Evolutionary conservation across 495 filamentous ascomycete species (phyloP).

Genomic region (Pyronema omphalodes): DNA sequence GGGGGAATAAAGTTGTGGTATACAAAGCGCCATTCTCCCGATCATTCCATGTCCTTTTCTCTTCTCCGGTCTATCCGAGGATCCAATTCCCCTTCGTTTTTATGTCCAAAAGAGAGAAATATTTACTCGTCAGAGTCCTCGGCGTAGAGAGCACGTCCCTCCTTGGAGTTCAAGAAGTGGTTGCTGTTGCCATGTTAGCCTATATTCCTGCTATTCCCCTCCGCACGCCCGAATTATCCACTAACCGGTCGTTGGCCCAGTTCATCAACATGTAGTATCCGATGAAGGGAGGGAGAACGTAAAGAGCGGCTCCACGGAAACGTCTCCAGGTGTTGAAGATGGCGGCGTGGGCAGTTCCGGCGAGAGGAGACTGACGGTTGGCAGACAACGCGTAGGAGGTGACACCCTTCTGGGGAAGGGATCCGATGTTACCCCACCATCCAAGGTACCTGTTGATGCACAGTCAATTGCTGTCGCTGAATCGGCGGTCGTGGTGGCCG

Average conservation of each 20-base stretch:
- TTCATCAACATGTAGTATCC: conserved; percentile 58
- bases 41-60: neutral
- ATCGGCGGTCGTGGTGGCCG: neutral
- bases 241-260: conserved; percentile 70
- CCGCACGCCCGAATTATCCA: neutral
- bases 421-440: conserved; percentile 61
- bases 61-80: neutral
- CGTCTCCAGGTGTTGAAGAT: conserved; percentile 34
- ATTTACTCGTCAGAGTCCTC: conserved; percentile 29
- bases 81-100: neutral
- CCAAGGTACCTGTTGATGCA: conserved; percentile 51
- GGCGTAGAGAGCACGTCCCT: conserved; percentile 45
- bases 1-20: neutral
- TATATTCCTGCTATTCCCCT: neutral
- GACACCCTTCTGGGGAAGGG: conserved; percentile 43
- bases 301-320: conserved; percentile 52
- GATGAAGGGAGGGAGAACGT: conserved; percentile 60
- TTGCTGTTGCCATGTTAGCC: conserved; percentile 38
- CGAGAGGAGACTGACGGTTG: conserved; percentile 48
- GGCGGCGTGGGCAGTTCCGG: conserved; percentile 41
- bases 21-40: neutral
- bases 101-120: neutral
- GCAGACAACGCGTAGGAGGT: conserved; percentile 42
- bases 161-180: conserved; percentile 82
- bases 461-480: neutral